Evolutionary conservation across 495 filamentous ascomycete species (phyloP), one percentile per base, ranked within the genome.

Genomic region (Lophiotrema nucula): DNA sequence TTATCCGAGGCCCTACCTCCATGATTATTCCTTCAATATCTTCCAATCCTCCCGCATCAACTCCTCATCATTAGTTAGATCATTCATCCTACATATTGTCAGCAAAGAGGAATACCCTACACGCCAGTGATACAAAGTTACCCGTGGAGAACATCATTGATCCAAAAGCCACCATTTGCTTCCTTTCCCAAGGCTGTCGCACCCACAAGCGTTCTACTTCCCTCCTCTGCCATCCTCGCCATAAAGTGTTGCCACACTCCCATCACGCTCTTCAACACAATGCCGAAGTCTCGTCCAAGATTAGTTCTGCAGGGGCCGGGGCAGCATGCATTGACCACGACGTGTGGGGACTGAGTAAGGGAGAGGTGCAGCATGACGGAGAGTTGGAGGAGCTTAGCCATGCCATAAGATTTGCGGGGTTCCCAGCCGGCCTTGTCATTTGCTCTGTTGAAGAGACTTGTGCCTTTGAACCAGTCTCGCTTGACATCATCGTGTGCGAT

Each of bases 311-410:
- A 12, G 4, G 33, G 3, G 25, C 26, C 43, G 4, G 51, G 51
- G 45, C 51, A 54, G 21, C 37, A 43, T 2, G 51, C 51, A 33
- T 54, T 54, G 21, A 54, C 51, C 11, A 54, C 45, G 25, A 54
- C 27, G 3, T 28, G 22, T 3, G 51, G 37, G 11, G 4, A 5
- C 3, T 39, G 37, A 22, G 43, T 33, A 3, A 25, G 13, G 3
- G 3, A 8, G 11, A 33, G 37, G 21, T 19, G 23, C 22, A 18
- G 4, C 51, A 54, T 54, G 24, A 19, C 39, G 24, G 39, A 37
- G 15, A 54, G 26, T 22, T 23, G 37, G 8, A 45, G 16, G 38
- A 54, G 39, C 25, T 54, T 54, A 3, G 31, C 39, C 23, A 28
- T 18, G 37, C 22, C 2, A 39, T 54, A 54, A 19, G n/a, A 6